Evolutionary conservation across 2,329 filamentous ascomycete species (phyloP).

Genomic region (Rutstroemia sp.): DNA sequence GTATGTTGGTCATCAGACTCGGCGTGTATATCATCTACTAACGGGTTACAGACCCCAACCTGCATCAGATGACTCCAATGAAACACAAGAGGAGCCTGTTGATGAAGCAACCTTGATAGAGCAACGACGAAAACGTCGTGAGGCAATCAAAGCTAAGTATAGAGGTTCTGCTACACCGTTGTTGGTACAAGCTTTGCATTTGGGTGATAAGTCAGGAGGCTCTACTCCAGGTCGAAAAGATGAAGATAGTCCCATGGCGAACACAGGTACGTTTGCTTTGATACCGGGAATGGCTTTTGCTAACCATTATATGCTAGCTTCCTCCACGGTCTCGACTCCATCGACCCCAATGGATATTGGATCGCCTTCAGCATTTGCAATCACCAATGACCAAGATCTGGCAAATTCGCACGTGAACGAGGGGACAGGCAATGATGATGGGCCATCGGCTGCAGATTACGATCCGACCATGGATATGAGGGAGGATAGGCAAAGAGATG

Average conservation of each 20-base stretch:
- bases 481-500: constrained; percentile 69
- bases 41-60: constrained; percentile 13
- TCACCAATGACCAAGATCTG: constrained; percentile 60
- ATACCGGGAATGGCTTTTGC: background rate
- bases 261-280: constrained; percentile 31
- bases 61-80: constrained; percentile 31
- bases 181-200: constrained; percentile 53
- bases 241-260: constrained; percentile 17
- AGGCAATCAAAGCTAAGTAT: constrained; percentile 79
- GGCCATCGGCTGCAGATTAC: constrained; percentile 87
- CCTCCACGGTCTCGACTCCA: constrained; percentile 31
- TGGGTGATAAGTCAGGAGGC: constrained; percentile 28
- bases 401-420: constrained; percentile 49
- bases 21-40: constrained; percentile 8
- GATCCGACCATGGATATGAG: constrained; percentile 84
- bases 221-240: constrained; percentile 25
- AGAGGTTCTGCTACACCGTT: constrained; percentile 63
- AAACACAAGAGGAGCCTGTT: constrained; percentile 47
- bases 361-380: constrained; percentile 43
- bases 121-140: constrained; percentile 73
- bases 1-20: constrained; percentile 22
- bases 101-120: constrained; percentile 81
- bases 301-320: constrained; percentile 20
- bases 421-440: constrained; percentile 45
- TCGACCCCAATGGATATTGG: constrained; percentile 26